phyloP scores from a whole-genome alignment of 306 rosid genomes.

The Betula pendula region DNA sequence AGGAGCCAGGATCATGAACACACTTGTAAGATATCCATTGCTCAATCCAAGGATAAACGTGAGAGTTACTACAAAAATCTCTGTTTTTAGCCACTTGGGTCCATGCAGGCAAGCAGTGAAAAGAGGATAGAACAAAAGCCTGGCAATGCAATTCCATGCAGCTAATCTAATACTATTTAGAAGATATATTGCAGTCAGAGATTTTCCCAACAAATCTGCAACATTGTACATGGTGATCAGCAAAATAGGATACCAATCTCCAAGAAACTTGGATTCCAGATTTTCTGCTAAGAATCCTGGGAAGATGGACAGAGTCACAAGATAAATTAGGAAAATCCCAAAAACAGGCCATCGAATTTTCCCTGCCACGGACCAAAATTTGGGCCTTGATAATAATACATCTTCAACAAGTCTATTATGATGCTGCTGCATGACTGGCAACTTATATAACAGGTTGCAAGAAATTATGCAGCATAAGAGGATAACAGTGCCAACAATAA shows the following conservation, averaged over 20 bases:
- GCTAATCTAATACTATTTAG: constrained; percentile 54
- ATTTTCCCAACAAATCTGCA: constrained; percentile 79
- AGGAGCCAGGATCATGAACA: constrained; percentile 72
- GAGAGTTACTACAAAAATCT: constrained; percentile 51
- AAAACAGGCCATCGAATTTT: constrained; percentile 62
- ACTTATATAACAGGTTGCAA: constrained; percentile 69
- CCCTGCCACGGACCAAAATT: constrained; percentile 55
- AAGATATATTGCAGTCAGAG: constrained; percentile 68
- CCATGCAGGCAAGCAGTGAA: constrained; percentile 79
- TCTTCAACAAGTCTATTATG: constrained; percentile 40
- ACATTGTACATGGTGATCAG: constrained; percentile 70
- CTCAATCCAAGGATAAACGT: constrained; percentile 82
- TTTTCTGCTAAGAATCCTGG: constrained; percentile 91
- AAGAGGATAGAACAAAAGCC: constrained; percentile 80
- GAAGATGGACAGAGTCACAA: constrained; percentile 84
- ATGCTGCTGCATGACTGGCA: constrained; percentile 72
- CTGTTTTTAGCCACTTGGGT: constrained; percentile 77
- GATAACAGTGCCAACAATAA: constrained; percentile 59
- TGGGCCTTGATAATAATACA: constrained; percentile 46
- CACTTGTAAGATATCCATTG: constrained; percentile 88
- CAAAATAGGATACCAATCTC: constrained; percentile 92
- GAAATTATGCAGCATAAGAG: constrained; percentile 72
- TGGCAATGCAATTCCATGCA: constrained; percentile 58
- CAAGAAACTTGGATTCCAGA: constrained; percentile 58
- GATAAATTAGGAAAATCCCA: constrained; percentile 67